Conservation (phyloP, 768 basidiomycete genomes). For the Russula emetica region DNA sequence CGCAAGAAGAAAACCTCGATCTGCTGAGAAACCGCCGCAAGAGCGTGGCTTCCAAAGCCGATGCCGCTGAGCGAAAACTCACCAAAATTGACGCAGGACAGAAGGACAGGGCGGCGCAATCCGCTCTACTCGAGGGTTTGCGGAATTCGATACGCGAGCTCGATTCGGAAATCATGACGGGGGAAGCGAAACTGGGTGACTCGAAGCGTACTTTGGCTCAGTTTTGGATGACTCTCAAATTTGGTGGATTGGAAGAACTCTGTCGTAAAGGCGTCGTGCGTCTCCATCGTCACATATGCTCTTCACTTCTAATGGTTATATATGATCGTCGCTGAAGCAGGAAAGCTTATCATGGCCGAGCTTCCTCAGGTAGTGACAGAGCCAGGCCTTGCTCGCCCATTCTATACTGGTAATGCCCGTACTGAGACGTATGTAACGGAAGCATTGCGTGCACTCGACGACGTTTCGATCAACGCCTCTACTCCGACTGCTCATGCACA, state of each 20-base stretch:
- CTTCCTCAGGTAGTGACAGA: conserved; percentile 77
- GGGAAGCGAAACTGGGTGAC: conserved; percentile 77
- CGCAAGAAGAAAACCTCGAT: conserved; percentile 78
- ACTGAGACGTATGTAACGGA: conserved; percentile 61
- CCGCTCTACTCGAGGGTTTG: conserved; percentile 62
- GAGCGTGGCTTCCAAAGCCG: conserved; percentile 62
- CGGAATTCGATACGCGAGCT: conserved; percentile 72
- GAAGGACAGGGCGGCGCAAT: conserved; percentile 74
- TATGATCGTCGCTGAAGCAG: conserved; percentile 50
- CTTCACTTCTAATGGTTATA: not conserved
- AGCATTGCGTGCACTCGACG: conserved; percentile 51
- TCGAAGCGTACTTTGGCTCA: conserved; percentile 71
- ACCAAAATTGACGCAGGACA: conserved; percentile 86
- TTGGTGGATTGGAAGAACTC: conserved; percentile 79
- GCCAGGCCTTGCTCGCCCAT: conserved; percentile 69
- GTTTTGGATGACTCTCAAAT: conserved; percentile 76
- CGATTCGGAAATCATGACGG: conserved; percentile 78
- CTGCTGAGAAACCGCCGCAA: conserved; percentile 69
- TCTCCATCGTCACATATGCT: conserved; percentile 11
- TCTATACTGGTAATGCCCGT: conserved; percentile 64
- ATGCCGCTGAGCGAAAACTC: conserved; percentile 82
- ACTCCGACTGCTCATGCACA: conserved; percentile 34
- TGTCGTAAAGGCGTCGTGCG: conserved; percentile 70
- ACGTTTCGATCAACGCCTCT: conserved; percentile 45
- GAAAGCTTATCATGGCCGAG: conserved; percentile 51